Percentiles rank a stretch among this genome's conserved stretches.
These are phyloP conservation scores for Fusarium newnesense DNA, from an alignment of 2,329 filamentous ascomycete species.

Conservation along the genomic window DNA sequence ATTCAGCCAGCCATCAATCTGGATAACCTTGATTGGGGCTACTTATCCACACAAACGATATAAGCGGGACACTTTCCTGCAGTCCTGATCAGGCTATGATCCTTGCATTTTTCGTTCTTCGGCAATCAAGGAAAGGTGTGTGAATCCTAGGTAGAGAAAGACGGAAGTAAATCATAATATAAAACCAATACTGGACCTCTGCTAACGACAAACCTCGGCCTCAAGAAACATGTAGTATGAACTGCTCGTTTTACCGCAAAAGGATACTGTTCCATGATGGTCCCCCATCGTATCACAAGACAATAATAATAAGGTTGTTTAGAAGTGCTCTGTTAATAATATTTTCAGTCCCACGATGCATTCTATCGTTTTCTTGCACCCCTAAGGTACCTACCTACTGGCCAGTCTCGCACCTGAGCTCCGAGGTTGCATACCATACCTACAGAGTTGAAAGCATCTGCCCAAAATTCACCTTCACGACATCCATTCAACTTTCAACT, in stretches of 20 bases:
- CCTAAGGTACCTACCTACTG: not conserved
- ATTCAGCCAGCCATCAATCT: slow-evolving; percentile 27
- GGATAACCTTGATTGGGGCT: not conserved
- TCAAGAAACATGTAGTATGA: not conserved
- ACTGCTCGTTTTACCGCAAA: not conserved
- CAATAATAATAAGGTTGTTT: not conserved
- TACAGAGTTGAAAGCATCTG: slow-evolving; percentile 17
- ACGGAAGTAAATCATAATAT: slow-evolving; percentile 6
- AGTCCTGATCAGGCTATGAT: slow-evolving; percentile 7
- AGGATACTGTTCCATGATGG: not conserved
- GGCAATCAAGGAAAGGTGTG: slow-evolving; percentile 14
- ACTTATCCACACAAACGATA: slow-evolving; percentile 18
- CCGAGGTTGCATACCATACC: slow-evolving; percentile 21
- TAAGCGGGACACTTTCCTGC: slow-evolving; percentile 23
- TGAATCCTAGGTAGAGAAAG: not conserved
- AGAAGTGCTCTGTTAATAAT: not conserved
- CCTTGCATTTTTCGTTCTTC: slow-evolving; percentile 20
- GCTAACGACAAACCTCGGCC: not conserved
- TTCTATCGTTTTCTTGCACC: not conserved
- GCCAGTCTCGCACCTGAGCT: slow-evolving; percentile 20
- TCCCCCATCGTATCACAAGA: not conserved
- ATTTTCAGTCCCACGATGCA: not conserved
- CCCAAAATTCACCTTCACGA: not conserved
- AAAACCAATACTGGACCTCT: not conserved
- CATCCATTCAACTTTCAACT: not conserved